Conservation (phyloP, 106 monocot genomes). For the Iris macrosiphon region DNA sequence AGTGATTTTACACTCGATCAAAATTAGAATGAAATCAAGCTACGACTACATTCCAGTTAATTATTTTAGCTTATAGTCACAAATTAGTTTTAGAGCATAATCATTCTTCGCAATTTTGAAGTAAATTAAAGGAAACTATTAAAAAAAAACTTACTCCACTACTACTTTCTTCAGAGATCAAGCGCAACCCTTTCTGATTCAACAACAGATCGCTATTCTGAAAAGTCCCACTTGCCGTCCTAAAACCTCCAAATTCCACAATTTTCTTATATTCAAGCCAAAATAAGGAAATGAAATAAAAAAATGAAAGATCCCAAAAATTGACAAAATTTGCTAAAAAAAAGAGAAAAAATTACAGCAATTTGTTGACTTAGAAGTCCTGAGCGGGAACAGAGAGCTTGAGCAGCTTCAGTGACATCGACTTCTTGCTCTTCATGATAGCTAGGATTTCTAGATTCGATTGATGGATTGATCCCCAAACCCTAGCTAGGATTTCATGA, state of each 20-base stretch:
- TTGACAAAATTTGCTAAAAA: not conserved
- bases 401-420: constrained; percentile 34
- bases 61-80: too few species aligned
- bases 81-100: too few species aligned
- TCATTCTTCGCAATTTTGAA: too few species aligned
- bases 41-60: too few species aligned
- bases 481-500: too few species aligned
- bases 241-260: constrained; percentile 10
- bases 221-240: constrained; percentile 92
- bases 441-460: not conserved
- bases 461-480: too few species aligned
- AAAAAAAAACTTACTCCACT: constrained; percentile 8
- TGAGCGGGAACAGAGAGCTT: constrained; percentile 54
- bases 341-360: constrained; percentile 32
- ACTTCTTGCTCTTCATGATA: constrained; percentile 66
- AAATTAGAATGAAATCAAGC: too few species aligned
- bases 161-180: constrained; percentile 38
- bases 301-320: not conserved
- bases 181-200: constrained; percentile 58
- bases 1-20: too few species aligned
- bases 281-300: too few species aligned
- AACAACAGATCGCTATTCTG: constrained; percentile 68
- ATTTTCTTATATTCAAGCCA: not conserved
- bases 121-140: too few species aligned
- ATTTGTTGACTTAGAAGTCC: constrained; percentile 71